Conservation (phyloP, 805 yeast species). For the Hanseniaspora guilliermondii region DNA sequence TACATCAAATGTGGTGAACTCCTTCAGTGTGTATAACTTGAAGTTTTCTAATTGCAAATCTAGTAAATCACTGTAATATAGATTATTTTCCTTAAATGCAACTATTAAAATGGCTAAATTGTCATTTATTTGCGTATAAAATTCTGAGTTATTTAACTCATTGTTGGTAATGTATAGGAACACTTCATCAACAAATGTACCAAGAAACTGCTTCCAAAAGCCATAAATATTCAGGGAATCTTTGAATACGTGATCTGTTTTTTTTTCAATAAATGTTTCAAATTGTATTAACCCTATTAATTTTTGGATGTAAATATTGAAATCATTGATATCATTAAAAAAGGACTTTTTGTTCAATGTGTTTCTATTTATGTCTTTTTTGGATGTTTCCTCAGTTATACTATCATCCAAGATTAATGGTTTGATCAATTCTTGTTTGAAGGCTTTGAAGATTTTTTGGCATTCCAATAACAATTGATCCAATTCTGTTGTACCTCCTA, state of each 20-base stretch:
- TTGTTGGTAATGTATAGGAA: conserved; percentile 35
- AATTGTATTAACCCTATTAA: conserved; percentile 65
- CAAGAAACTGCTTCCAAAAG: conserved; percentile 59
- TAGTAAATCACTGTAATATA: conserved; percentile 48
- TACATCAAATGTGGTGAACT: conserved; percentile 42
- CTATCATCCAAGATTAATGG: conserved; percentile 42
- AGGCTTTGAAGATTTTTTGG: conserved; percentile 56
- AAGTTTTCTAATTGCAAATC: conserved; percentile 48
- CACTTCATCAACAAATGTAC: conserved; percentile 49
- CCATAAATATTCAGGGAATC: conserved; percentile 42
- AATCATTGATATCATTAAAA: background rate
- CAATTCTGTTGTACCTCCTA: conserved; percentile 35
- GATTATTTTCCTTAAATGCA: conserved; percentile 60
- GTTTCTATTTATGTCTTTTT: conserved; percentile 20
- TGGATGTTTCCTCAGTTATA: conserved; percentile 21
- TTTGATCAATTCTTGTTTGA: conserved; percentile 58
- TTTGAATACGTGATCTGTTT: conserved; percentile 52
- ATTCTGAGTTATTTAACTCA: conserved; percentile 29
- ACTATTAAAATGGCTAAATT: conserved; percentile 60
- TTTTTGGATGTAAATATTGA: conserved; percentile 46
- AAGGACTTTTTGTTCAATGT: conserved; percentile 29
- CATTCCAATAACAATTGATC: conserved; percentile 42
- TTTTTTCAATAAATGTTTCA: conserved; percentile 54
- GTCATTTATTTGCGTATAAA: conserved; percentile 44
- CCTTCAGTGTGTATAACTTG: conserved; percentile 44